phyloP scores from a whole-genome alignment of 108 stramenopile genomes.

The Cylindrotheca fusiformis region DNA sequence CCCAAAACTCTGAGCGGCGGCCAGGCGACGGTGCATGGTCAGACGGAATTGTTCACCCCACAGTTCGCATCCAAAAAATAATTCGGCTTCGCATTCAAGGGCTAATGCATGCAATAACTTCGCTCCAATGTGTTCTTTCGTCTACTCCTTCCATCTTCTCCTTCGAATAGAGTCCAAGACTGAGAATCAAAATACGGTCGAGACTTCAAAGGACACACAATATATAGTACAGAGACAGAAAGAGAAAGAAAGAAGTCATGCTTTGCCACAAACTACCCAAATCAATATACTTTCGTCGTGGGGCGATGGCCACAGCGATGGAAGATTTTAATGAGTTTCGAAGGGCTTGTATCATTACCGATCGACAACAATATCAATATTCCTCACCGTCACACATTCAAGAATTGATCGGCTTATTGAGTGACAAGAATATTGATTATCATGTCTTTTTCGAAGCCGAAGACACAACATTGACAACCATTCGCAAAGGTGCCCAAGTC shows the following conservation, averaged over 20 bases:
- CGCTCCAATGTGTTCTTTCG: too few species aligned
- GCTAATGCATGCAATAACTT: too few species aligned
- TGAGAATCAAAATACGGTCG: too few species aligned
- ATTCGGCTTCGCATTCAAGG: too few species aligned
- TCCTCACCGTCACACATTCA: slow-evolving; percentile 1
- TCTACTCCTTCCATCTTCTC: too few species aligned
- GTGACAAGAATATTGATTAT: slow-evolving; percentile 17
- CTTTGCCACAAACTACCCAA: slow-evolving; percentile 27
- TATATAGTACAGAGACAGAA: too few species aligned
- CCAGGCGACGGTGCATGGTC: too few species aligned
- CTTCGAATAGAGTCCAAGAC: too few species aligned
- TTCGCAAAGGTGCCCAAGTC: slow-evolving; percentile 3
- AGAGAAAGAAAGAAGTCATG: slow-evolving; percentile 32
- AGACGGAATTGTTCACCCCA: too few species aligned
- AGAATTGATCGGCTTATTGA: slow-evolving; percentile 31
- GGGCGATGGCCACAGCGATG: slow-evolving; percentile 21
- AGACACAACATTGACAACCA: slow-evolving; percentile 19
- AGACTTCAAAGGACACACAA: too few species aligned
- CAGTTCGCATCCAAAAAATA: too few species aligned
- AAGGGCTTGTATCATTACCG: slow-evolving; percentile 23
- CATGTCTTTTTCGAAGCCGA: slow-evolving; percentile 39
- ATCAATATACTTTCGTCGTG: slow-evolving; percentile 26
- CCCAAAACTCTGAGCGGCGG: too few species aligned
- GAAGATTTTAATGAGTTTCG: slow-evolving; percentile 12
- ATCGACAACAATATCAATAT: slow-evolving; percentile 7